phyloP scores from a whole-genome alignment of 2,329 filamentous ascomycete genomes.

The Berkeleyomyces rouxiae region DNA sequence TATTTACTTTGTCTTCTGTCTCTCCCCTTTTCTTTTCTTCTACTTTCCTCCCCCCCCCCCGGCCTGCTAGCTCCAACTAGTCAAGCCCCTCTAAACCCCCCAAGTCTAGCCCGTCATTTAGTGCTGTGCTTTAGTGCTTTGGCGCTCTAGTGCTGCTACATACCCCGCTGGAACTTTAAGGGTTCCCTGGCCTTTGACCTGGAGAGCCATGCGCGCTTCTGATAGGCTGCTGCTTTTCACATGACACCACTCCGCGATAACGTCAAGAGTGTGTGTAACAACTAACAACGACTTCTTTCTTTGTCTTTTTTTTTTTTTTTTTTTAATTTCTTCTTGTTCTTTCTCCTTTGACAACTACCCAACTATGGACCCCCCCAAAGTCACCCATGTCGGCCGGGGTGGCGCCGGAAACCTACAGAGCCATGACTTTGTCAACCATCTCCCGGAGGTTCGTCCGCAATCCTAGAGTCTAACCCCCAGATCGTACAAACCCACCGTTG shows the following conservation, averaged over 20 bases:
- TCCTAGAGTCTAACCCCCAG: background rate
- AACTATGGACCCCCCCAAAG: background rate
- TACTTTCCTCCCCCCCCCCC: background rate
- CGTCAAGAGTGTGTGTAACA: background rate
- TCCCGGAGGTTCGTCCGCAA: constrained; percentile 19
- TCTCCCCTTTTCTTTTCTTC: background rate
- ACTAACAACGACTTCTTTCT: background rate
- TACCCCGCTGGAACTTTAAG: background rate
- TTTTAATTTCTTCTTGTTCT: background rate
- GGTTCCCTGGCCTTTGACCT: background rate
- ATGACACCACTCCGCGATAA: background rate
- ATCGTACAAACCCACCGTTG: background rate
- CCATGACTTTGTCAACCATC: constrained; percentile 23
- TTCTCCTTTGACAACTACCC: background rate
- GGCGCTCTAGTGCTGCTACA: background rate
- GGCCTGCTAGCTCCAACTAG: background rate
- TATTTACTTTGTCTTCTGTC: background rate
- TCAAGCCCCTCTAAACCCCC: background rate
- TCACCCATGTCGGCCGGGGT: constrained; percentile 32
- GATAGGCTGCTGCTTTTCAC: background rate
- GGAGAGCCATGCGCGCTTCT: background rate
- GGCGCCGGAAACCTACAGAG: constrained; percentile 47
- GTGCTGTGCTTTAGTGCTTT: background rate
- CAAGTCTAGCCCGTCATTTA: background rate
- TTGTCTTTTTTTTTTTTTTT: background rate